Conservation (phyloP, 805 yeast species). For the Candida awuae region DNA sequence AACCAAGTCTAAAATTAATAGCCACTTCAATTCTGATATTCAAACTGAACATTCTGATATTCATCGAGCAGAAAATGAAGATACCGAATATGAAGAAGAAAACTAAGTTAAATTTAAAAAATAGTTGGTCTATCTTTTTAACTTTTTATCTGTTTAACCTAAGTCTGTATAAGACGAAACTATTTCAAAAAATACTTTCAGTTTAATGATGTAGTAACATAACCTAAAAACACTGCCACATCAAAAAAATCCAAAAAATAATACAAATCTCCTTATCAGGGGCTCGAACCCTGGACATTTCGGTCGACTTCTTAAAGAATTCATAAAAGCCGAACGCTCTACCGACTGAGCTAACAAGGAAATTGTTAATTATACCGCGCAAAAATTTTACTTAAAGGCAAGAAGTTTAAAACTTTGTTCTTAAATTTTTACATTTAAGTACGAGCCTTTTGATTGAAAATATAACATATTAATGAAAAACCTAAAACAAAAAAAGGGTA, state of each 20-base stretch:
- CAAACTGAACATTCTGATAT: too few species aligned
- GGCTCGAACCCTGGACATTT: conserved; percentile 59
- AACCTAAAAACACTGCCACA: not conserved
- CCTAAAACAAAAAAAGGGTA: too few species aligned
- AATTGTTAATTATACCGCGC: not conserved
- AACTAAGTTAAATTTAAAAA: too few species aligned
- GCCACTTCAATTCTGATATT: too few species aligned
- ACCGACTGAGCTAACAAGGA: conserved; percentile 54
- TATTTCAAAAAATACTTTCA: too few species aligned
- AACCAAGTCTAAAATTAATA: not conserved
- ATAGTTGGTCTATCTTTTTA: too few species aligned
- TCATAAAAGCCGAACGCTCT: conserved; percentile 61
- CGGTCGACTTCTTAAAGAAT: conserved; percentile 34
- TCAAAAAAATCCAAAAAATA: not conserved
- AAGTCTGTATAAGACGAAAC: too few species aligned
- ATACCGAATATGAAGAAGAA: too few species aligned
- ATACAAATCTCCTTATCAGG: conserved; percentile 40
- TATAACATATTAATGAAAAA: too few species aligned
- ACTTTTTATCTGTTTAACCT: too few species aligned
- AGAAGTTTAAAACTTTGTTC: not conserved
- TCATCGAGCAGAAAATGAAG: too few species aligned
- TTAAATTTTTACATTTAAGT: not conserved
- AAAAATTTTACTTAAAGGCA: not conserved
- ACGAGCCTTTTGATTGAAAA: too few species aligned
- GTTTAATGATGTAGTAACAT: not conserved